Conservation (phyloP, 2,329 filamentous ascomycete species). For the Alternaria sp. region DNA sequence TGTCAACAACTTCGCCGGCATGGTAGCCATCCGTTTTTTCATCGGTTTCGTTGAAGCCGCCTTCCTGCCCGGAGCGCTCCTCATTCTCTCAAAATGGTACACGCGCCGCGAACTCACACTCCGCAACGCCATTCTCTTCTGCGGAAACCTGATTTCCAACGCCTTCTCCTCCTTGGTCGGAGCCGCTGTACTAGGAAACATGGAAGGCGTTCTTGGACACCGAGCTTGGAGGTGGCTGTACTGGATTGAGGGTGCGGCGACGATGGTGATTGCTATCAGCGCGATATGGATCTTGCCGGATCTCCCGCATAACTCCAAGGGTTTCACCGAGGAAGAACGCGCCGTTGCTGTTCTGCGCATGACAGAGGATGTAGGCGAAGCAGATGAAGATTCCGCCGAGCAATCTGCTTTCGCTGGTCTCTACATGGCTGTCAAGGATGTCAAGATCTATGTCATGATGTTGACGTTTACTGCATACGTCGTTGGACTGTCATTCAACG, state of each 20-base stretch:
- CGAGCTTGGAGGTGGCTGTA: constrained; percentile 53
- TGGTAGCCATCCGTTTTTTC: constrained; percentile 51
- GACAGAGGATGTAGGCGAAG: constrained; percentile 62
- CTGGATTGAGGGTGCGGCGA: constrained; percentile 52
- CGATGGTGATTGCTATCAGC: constrained; percentile 44
- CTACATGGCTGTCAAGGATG: constrained; percentile 67
- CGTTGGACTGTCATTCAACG: constrained; percentile 57
- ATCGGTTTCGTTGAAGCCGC: constrained; percentile 52
- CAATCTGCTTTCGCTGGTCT: constrained; percentile 64
- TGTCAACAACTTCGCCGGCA: constrained; percentile 45
- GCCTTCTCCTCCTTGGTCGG: constrained; percentile 57
- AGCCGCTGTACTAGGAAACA: constrained; percentile 52
- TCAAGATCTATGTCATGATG: constrained; percentile 72
- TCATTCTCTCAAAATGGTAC: constrained; percentile 74
- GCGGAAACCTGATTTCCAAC: constrained; percentile 55
- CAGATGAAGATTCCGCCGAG: constrained; percentile 52
- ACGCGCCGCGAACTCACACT: constrained; percentile 61
- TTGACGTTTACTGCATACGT: constrained; percentile 69
- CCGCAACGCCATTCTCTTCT: constrained; percentile 54
- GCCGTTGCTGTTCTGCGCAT: constrained; percentile 50
- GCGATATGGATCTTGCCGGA: constrained; percentile 47
- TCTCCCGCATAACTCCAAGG: constrained; percentile 53
- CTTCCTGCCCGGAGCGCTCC: constrained; percentile 70
- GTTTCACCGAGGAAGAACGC: constrained; percentile 59
- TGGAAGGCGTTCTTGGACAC: constrained; percentile 47